These are phyloP conservation scores for Spathaspora hagerdaliae DNA, from an alignment of 805 yeast species.

Conservation along the genomic window DNA sequence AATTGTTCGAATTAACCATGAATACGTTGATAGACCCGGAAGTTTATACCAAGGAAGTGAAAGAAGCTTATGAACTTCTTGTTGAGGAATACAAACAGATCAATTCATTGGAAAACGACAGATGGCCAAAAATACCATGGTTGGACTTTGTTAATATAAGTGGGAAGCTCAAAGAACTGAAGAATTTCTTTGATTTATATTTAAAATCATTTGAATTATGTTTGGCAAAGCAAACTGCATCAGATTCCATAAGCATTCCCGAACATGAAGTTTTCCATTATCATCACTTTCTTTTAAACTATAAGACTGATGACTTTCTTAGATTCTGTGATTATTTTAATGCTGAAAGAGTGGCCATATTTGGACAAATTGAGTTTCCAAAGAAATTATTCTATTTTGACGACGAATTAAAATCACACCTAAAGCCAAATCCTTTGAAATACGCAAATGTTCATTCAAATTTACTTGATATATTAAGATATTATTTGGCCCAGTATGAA, in stretches of 20 bases:
- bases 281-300: not conserved
- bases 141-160: conserved; percentile 27
- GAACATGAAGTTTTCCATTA: conserved; percentile 4
- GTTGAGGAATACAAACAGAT: conserved; percentile 25
- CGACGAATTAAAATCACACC: not conserved
- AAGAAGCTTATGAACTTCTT: conserved; percentile 23
- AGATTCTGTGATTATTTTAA: conserved; percentile 24
- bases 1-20: conserved; percentile 23
- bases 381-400: conserved; percentile 13
- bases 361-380: conserved; percentile 19
- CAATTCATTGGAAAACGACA: conserved; percentile 20
- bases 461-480: conserved; percentile 14
- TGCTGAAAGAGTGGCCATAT: conserved; percentile 29
- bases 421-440: not conserved
- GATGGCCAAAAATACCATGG: conserved; percentile 39
- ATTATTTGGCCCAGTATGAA: conserved; percentile 11
- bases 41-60: conserved; percentile 12
- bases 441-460: conserved; percentile 1
- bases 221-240: conserved; percentile 3
- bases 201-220: conserved; percentile 32
- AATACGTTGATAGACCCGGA: conserved; percentile 13
- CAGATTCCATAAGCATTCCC: not conserved
- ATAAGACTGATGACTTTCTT: conserved; percentile 1
- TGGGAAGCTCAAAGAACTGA: conserved; percentile 23
- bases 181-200: conserved; percentile 22